Base-by-base conservation (phyloP, 192 early-diverging fungal species). In the Coemansia sp. region DNA sequence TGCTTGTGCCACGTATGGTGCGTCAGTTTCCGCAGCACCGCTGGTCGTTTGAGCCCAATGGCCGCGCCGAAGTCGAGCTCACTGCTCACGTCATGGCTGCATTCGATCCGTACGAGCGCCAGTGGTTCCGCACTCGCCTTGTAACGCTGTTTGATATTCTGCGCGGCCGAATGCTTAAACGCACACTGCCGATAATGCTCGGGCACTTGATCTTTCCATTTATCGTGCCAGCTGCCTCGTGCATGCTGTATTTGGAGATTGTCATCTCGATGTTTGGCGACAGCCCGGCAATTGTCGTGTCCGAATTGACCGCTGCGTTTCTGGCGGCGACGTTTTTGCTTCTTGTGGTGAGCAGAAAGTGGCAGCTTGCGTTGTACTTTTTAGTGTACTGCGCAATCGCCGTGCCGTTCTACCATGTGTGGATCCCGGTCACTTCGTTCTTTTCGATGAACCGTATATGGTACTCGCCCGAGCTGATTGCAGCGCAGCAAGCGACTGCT, bases 171-270 rank as follows among this genome's bases (percentile, higher is more conserved):
- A 59, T 73, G 64, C 71, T 57, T 34, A 69, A 66, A 23, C 71
- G 67, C 31, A 64, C 67, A 9, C 65, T 68, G 57, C 71, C 76
- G 1, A 56, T 73, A 15, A 69, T 75, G 38, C 47, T 78, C 17
- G 69, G 54, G 11, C 78, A 71, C 63, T 36, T 81, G 34, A 40
- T 72, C 3, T 71, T 74, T 17, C 78, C 69, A 22, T 71, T 81
- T 28, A 60, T 74, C 17, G 59, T 64, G 17, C 78, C 78, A 0
- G 72, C 78, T 2, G 78, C 78, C 3, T 21, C 72, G n/a, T 71
- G 71, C 72, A 81, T 81, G 78, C 66, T 81, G 61, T 81, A 81
- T 34, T 56, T 81, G 20, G 78, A 81, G 62, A 64, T 81, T 17
- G 72, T 81, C 23, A 74, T 81, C 23, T 70, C 78, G 51, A 62